These are phyloP conservation scores for Emergomyces pasteurianus DNA, from an alignment of 2,329 filamentous ascomycete species.

Conservation along the genomic window DNA sequence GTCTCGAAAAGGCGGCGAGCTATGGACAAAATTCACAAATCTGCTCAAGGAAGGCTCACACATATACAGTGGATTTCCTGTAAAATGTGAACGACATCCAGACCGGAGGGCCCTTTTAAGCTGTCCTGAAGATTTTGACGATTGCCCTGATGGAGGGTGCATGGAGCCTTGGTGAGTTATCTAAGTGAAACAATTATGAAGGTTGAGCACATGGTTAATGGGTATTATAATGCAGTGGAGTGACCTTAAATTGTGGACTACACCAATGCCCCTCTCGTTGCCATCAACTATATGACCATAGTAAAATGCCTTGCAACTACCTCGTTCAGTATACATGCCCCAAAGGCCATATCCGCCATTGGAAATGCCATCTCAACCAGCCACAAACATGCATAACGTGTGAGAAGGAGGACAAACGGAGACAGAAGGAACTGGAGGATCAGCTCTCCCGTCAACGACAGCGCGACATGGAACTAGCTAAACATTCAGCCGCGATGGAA, in stretches of 20 bases:
- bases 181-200: neutral
- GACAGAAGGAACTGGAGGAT: conserved; percentile 23
- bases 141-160: conserved; percentile 61
- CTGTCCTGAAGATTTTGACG: conserved; percentile 47
- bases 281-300: conserved; percentile 51
- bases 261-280: conserved; percentile 52
- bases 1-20: conserved; percentile 43
- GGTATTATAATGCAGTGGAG: neutral
- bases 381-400: conserved; percentile 40
- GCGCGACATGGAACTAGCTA: conserved; percentile 39
- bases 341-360: conserved; percentile 38
- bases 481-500: conserved; percentile 23
- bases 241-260: conserved; percentile 41
- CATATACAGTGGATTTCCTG: conserved; percentile 49
- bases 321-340: conserved; percentile 39
- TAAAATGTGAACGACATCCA: conserved; percentile 50
- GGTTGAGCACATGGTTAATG: neutral
- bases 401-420: conserved; percentile 36
- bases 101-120: conserved; percentile 37
- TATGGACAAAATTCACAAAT: conserved; percentile 49
- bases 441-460: conserved; percentile 28
- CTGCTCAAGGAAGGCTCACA: conserved; percentile 40
- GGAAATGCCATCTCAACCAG: conserved; percentile 35
- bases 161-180: conserved; percentile 45
- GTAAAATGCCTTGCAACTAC: conserved; percentile 37